A percentile compares a stretch with the other conserved stretches of the same genome.
phyloP scores from a whole-genome alignment of 257 asterid species.

The Jacaranda mimosifolia region DNA sequence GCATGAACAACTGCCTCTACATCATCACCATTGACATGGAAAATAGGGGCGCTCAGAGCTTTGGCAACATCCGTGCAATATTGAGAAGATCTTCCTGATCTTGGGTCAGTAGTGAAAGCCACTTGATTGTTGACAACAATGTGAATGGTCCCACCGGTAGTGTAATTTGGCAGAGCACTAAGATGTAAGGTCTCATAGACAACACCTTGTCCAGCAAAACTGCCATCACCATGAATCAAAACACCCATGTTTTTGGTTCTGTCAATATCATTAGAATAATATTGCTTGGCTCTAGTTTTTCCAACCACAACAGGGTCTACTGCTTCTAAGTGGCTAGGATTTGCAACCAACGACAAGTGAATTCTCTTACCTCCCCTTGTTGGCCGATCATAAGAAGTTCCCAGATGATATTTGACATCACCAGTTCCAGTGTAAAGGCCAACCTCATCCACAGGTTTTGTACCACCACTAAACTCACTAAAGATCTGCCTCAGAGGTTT shows the following conservation, averaged over 20 bases:
- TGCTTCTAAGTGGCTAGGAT: slow-evolving; percentile 98
- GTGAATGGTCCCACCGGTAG: slow-evolving; percentile 98
- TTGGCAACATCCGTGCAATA: slow-evolving; percentile 99
- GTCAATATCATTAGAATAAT: slow-evolving; percentile 76
- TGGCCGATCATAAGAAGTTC: slow-evolving; percentile 96
- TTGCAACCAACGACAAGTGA: slow-evolving; percentile 92
- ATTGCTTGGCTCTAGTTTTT: slow-evolving; percentile 94
- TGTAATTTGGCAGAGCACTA: slow-evolving; percentile 96
- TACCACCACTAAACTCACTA: slow-evolving; percentile 92
- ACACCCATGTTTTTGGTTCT: slow-evolving; percentile 87
- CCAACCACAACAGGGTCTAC: slow-evolving; percentile 96
- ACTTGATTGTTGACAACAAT: slow-evolving; percentile 97
- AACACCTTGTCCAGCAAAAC: slow-evolving; percentile 99
- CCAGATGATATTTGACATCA: slow-evolving; percentile 96
- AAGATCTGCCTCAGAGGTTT: slow-evolving; percentile 93
- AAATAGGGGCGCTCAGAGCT: slow-evolving; percentile 90
- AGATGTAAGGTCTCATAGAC: slow-evolving; percentile 98
- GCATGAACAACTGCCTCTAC: slow-evolving; percentile 94
- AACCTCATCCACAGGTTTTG: slow-evolving; percentile 83
- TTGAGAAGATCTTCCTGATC: slow-evolving; percentile 92
- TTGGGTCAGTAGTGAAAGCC: slow-evolving; percentile 96
- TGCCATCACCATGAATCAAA: slow-evolving; percentile 95
- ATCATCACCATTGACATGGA: slow-evolving; percentile 97
- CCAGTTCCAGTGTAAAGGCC: slow-evolving; percentile 98
- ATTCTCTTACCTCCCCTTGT: slow-evolving; percentile 96